phyloP scores from a whole-genome alignment of 768 basidiomycete species.

The Termitomyces sp. region DNA sequence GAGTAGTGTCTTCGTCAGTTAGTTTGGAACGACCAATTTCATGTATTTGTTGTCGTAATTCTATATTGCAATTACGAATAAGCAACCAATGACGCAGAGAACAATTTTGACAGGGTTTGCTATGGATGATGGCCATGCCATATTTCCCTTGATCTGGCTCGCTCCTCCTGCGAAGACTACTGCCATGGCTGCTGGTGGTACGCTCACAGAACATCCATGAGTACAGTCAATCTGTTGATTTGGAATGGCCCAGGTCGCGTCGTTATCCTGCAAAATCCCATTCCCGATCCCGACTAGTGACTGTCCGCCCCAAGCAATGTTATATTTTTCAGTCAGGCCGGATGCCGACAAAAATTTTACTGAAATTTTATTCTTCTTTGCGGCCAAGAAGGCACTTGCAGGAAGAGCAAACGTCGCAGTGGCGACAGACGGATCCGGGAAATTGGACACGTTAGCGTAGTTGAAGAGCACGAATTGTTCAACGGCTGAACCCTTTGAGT shows the following conservation, averaged over 20 bases:
- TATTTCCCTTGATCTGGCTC: constrained; percentile 1
- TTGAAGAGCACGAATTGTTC: constrained; percentile 44
- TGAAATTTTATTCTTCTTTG: constrained; percentile 20
- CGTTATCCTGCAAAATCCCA: constrained; percentile 26
- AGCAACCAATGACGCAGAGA: background rate
- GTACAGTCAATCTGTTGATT: constrained; percentile 34
- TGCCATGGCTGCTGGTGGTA: constrained; percentile 44
- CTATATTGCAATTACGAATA: background rate
- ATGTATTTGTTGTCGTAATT: background rate
- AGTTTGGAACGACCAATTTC: background rate
- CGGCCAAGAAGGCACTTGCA: constrained; percentile 19
- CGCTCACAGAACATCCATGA: constrained; percentile 38
- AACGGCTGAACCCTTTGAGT: constrained; percentile 36
- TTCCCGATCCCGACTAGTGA: constrained; percentile 37
- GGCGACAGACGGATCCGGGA: constrained; percentile 34
- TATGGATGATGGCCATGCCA: background rate
- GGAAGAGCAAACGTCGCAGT: constrained; percentile 32
- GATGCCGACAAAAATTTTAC: constrained; percentile 46
- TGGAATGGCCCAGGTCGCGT: constrained; percentile 27
- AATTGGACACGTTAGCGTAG: constrained; percentile 34
- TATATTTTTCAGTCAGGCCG: constrained; percentile 39
- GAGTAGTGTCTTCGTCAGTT: background rate
- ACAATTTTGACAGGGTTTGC: background rate
- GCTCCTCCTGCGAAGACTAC: constrained; percentile 31
- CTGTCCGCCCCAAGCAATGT: constrained; percentile 60